Evolutionary conservation across 768 basidiomycete species (phyloP), one percentile per base, ranked within the genome.

Genomic region (Xerocomellus chrysenteron): DNA sequence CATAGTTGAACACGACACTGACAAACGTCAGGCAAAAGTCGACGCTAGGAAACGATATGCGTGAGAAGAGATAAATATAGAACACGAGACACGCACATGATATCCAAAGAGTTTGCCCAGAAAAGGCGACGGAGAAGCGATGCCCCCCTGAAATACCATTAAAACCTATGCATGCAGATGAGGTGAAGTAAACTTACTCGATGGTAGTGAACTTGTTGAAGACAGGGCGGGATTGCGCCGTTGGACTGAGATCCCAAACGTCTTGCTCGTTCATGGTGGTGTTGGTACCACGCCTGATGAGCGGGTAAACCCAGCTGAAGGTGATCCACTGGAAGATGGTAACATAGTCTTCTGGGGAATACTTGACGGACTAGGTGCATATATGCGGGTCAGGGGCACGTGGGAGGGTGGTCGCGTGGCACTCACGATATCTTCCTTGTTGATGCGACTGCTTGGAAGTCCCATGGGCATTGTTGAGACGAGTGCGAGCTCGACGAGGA

Each of bases 1-100:
- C 79, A 71, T 94, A 96, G 62, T 88, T 88, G 73, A 92, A 87
- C 0, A 81, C 32, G 32, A 94, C 85, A 61, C 85, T 85, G 54
- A 86, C 65, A 56, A 86, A 73, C 0, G 92, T 91, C 41, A 94
- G 73, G 2, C 62, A 14, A 57, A 87, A 85, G 66, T 94, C 92
- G 43, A 91, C 57, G 30, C 82, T 83, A 42, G 49, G 50, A 46
- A 41, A 35, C 4, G 28, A 42, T 47, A 3, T 42, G 44, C 0
- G 2, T 47, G 21, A 54, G 17, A 52, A 50, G 33, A 32, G 24
- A 32, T 5, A 12, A 6, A 5, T 19, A 36, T 2, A 24, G 21
- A 26, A 41, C 11, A 47, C 21, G 36, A 30, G 16, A 19, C 17
- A 46, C 64, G 26, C 39, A 74, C 74, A 76, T 67, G 40, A 83